Percentiles rank a stretch among this genome's conserved stretches.
Evolutionary conservation across 2,329 filamentous ascomycete species (phyloP).

Genomic region (Pseudogymnoascus sp.): DNA sequence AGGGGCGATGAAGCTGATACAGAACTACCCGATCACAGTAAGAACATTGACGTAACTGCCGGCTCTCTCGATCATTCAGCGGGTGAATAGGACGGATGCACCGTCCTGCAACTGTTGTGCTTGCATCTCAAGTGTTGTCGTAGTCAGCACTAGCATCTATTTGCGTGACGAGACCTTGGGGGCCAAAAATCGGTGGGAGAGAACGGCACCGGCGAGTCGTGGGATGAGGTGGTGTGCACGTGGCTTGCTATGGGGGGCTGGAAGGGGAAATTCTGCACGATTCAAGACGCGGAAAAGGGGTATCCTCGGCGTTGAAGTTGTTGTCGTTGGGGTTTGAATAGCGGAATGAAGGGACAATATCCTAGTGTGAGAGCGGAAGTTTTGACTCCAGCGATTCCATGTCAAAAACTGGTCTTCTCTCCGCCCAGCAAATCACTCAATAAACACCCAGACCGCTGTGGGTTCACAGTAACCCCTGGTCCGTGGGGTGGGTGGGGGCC

Average conservation of each 20-base stretch:
- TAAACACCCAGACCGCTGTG: not conserved
- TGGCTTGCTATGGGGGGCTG: not conserved
- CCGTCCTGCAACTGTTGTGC: not conserved
- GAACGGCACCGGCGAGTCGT: not conserved
- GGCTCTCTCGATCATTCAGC: not conserved
- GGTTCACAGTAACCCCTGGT: not conserved
- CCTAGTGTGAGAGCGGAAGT: slow-evolving; percentile 1
- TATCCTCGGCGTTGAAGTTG: not conserved
- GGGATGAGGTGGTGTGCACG: not conserved
- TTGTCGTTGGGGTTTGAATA: not conserved
- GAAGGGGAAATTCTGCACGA: not conserved
- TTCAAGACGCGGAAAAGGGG: not conserved
- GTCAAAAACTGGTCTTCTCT: not conserved
- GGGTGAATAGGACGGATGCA: not conserved
- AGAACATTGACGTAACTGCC: not conserved
- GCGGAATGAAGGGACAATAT: not conserved
- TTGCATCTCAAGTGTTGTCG: not conserved
- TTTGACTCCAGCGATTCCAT: not conserved
- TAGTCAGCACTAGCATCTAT: slow-evolving; percentile 3
- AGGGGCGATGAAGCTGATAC: not conserved
- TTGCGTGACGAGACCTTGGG: not conserved
- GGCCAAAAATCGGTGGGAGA: not conserved
- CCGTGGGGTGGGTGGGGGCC: not conserved
- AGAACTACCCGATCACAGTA: not conserved
- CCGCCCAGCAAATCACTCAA: not conserved